A percentile compares a stretch with the other conserved stretches of the same genome.
These are phyloP conservation scores for Termitomyces sp. DNA, from an alignment of 768 basidiomycete species.

Conservation along the genomic window DNA sequence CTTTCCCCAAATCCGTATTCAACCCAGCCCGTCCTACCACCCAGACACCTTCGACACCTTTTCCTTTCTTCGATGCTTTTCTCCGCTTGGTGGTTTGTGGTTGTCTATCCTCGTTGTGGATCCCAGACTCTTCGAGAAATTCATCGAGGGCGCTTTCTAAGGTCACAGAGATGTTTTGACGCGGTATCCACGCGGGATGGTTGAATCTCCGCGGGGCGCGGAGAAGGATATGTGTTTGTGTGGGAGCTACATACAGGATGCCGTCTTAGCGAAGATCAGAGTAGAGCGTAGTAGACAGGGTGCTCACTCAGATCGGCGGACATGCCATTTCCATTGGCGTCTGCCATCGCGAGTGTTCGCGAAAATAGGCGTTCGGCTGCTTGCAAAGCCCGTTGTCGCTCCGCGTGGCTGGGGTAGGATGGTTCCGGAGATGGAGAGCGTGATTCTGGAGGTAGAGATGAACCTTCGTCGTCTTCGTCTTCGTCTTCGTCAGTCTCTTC, in stretches of 20 bases:
- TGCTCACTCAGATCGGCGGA: slow-evolving; percentile 26
- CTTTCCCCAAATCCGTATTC: slow-evolving; percentile 9
- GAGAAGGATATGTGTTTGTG: slow-evolving; percentile 42
- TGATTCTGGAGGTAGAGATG: slow-evolving; percentile 9
- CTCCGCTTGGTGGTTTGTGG: not conserved
- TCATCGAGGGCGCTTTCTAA: slow-evolving; percentile 36
- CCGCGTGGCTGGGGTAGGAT: slow-evolving; percentile 11
- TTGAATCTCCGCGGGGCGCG: slow-evolving; percentile 43
- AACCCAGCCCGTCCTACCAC: slow-evolving; percentile 28
- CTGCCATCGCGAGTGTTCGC: slow-evolving; percentile 26
- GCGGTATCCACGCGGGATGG: slow-evolving; percentile 45
- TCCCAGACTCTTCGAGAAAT: slow-evolving; percentile 34
- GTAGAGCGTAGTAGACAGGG: not conserved
- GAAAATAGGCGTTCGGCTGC: slow-evolving; percentile 31
- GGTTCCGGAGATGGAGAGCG: slow-evolving; percentile 5
- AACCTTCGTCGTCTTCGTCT: not conserved
- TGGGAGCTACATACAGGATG: slow-evolving; percentile 31
- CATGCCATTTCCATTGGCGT: slow-evolving; percentile 25
- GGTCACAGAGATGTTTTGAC: slow-evolving; percentile 35
- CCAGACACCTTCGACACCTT: slow-evolving; percentile 46
- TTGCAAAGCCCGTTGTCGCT: slow-evolving; percentile 24
- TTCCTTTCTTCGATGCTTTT: slow-evolving; percentile 18
- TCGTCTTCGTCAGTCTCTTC: not conserved
- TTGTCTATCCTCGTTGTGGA: slow-evolving; percentile 6
- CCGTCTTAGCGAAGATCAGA: not conserved